Evolutionary conservation across 2,329 filamentous ascomycete species (phyloP), one percentile per base, ranked within the genome.

Genomic region (Colletotrichum echinochloae): DNA sequence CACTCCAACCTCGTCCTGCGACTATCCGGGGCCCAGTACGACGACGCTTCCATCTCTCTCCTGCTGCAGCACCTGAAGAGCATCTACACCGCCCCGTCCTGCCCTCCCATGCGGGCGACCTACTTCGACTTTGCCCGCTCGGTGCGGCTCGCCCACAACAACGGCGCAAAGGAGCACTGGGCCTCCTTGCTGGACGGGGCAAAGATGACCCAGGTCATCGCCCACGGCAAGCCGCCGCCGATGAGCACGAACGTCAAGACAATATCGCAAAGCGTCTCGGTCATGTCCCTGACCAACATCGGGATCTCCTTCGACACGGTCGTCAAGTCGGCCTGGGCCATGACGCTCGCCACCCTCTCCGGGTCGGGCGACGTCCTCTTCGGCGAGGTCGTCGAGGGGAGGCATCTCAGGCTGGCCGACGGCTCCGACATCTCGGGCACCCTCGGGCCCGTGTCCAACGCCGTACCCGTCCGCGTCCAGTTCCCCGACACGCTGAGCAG

Each of bases 321-420:
- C 3, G 79, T 90, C 41, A 89, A 88, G 75, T 84, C 86, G 0
- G 87, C 87, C 0, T 90, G 88, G 87, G 84, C 87, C 0, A 83
- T 87, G 70, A 83, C 86, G 0, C 81, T 90, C 8, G 84, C 86
- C 0, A 85, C 82, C 30, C 77, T 89, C 12, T 84, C 86, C 0
- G 83, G 81, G 0, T 79, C 77, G 0, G 78, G 82, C 7, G 88
- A 90, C 51, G 82, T 90, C 8, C 81, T 89, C 4, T 90, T 90
- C 66, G 88, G 88, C 9, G 85, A 89, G 74, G 77, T 85, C 3
- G 79, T 88, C 18, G 83, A 85, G 14, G 84, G 84, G 1, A 84
- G 85, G 26, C 83, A 85, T 68, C 74, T 83, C 1, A 76, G 78
- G 2, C 79, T 86, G 1, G 77, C 80, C 0, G 79, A 80, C 14